Percentiles rank a stretch among this genome's conserved stretches.
phyloP scores from a whole-genome alignment of 805 yeast species.

The Yamadazyma scolyti region DNA sequence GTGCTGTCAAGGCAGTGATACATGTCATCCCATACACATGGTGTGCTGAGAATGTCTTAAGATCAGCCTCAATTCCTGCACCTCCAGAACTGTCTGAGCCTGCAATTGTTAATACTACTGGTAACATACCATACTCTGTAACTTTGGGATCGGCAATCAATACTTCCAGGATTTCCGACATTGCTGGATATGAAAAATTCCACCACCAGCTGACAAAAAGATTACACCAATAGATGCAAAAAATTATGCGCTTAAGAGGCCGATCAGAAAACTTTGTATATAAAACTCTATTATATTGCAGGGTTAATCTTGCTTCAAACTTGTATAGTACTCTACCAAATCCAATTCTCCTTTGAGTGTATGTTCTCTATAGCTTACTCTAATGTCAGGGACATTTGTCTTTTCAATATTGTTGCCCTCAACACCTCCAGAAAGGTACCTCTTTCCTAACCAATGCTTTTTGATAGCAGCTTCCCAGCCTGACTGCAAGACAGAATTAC shows the following conservation, averaged over 20 bases:
- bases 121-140: constrained; percentile 9
- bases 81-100: constrained; percentile 90
- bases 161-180: no score
- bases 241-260: constrained; percentile 8
- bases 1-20: constrained; percentile 77
- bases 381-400: constrained; percentile 89
- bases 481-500: constrained; percentile 86
- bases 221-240: neutral
- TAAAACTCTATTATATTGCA: neutral
- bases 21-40: constrained; percentile 75
- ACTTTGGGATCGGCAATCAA: no score
- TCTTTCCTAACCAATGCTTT: constrained; percentile 86
- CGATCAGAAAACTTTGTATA: neutral
- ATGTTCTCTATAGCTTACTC: constrained; percentile 80
- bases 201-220: no score
- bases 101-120: constrained; percentile 41
- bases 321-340: constrained; percentile 57
- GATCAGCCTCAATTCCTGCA: constrained; percentile 88
- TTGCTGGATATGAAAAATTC: no score
- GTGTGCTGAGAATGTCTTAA: constrained; percentile 74
- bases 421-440: constrained; percentile 55
- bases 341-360: constrained; percentile 71
- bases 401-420: constrained; percentile 87
- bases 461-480: constrained; percentile 90
- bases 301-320: constrained; percentile 7